phyloP scores from a whole-genome alignment of 257 asterid species.

The Lantana camara region DNA sequence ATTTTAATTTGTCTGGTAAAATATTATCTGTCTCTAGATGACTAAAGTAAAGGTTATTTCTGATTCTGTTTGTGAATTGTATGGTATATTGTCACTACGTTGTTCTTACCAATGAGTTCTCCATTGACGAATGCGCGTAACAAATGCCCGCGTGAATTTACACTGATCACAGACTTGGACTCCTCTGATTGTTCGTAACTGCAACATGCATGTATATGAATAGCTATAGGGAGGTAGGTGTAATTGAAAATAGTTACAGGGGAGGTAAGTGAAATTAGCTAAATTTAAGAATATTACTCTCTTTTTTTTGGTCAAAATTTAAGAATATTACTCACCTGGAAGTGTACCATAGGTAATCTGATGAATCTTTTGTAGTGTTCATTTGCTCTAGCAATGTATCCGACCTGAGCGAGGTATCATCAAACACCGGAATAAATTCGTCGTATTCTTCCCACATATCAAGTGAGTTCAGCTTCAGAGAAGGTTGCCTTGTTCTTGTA shows the following conservation, averaged over 20 bases:
- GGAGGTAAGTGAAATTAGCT: background rate
- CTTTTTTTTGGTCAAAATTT: background rate
- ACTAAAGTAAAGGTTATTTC: too few relatives aligned
- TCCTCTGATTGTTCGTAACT: slow-evolving; percentile 47
- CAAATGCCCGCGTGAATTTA: slow-evolving; percentile 69
- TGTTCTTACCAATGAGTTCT: slow-evolving; percentile 54
- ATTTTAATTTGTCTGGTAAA: too few relatives aligned
- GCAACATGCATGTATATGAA: slow-evolving; percentile 29
- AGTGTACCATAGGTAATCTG: slow-evolving; percentile 92
- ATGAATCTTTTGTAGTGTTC: slow-evolving; percentile 71
- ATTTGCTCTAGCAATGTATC: slow-evolving; percentile 72
- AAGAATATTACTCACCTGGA: slow-evolving; percentile 50
- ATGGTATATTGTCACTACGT: background rate
- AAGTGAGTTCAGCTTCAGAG: slow-evolving; percentile 45
- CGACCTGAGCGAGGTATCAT: slow-evolving; percentile 46
- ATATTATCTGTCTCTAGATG: too few relatives aligned
- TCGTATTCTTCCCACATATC: slow-evolving; percentile 58
- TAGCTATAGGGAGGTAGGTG: background rate
- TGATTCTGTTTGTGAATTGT: background rate
- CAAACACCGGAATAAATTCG: slow-evolving; percentile 54
- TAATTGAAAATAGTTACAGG: background rate
- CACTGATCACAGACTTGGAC: slow-evolving; percentile 42
- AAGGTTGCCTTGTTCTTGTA: slow-evolving; percentile 49
- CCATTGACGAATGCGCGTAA: slow-evolving; percentile 70
- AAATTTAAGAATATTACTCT: too few relatives aligned